Base-by-base conservation (phyloP, 495 filamentous ascomycete species). In the Hamigera avellanea region DNA sequence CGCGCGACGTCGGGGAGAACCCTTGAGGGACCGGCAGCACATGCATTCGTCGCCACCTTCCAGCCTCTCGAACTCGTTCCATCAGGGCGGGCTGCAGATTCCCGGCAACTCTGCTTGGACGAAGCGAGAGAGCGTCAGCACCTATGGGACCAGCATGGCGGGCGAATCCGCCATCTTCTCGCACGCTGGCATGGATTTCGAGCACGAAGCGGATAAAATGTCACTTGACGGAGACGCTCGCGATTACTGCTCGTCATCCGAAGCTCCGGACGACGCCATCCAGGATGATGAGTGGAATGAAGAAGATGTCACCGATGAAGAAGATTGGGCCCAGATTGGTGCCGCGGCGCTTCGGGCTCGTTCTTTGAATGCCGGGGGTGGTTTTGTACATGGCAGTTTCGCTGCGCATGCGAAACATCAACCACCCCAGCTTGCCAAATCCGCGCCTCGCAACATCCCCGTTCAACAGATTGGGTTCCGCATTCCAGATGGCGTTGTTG, bases 151-250 rank as follows among this genome's bases (percentile, higher is more conserved):
- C 41, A 88, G 83, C 59, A 72, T 76, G 53, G 66, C 73, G 16
- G 77, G 69, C 28, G 76, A 80, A 42, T 84, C 80, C 21, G 73
- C 74, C 33, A 74, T 81, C 19, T 86, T 86, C 50, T 83, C 82
- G 14, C 78, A 85, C 43, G 76, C 76, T 19, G 75, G 78, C 35
- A 50, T 58, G 36, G 72, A 72, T 54, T 78, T 62, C 43, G 83
- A 91, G 56, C 67, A 89, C 46, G 87, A 93, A 53, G 89, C 83
- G 27, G 91, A 96, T 61, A 89, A 86, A 64, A 95, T 95, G 88
- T 95, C 88, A 33, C 69, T 95, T 35, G 85, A 89, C 45, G 86
- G 83, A 33, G 73, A 72, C 23, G 76, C 79, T 17, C 51, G 41
- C 26, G 76, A 68, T 26, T 81, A 80, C 40, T 78, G 75, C 26